Percentiles rank a stretch among this genome's conserved stretches.
phyloP scores from a whole-genome alignment of 768 basidiomycete genomes.

The Panellus pusillus region DNA sequence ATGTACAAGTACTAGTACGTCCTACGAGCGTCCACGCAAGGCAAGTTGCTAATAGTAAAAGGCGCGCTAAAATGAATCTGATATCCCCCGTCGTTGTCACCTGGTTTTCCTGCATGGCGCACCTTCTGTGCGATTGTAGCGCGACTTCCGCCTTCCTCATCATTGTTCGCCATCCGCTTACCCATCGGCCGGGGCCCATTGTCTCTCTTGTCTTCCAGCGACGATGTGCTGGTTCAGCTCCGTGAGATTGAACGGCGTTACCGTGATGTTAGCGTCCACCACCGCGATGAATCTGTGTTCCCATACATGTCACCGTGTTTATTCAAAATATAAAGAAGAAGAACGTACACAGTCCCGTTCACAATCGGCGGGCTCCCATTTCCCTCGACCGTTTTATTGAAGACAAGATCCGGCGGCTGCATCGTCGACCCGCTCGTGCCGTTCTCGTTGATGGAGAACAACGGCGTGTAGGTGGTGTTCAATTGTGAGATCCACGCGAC shows the following conservation, averaged over 20 bases:
- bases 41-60: too few relatives aligned
- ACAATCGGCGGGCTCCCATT: constrained; percentile 39
- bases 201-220: too few relatives aligned
- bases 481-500: constrained; percentile 62
- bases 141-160: too few relatives aligned
- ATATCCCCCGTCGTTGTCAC: too few relatives aligned
- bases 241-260: constrained; percentile 61
- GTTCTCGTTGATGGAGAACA: constrained; percentile 35
- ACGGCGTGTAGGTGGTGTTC: constrained; percentile 57
- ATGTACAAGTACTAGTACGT: too few relatives aligned
- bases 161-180: too few relatives aligned
- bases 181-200: too few relatives aligned
- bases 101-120: too few relatives aligned
- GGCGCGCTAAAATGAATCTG: too few relatives aligned
- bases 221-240: constrained; percentile 53
- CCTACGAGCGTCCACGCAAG: too few relatives aligned
- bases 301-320: too few relatives aligned
- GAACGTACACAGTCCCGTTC: constrained; percentile 50
- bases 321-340: not conserved
- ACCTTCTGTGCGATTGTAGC: too few relatives aligned
- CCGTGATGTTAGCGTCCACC: constrained; percentile 45
- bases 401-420: constrained; percentile 52
- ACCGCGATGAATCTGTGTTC: constrained; percentile 46
- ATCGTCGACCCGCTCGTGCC: constrained; percentile 45
- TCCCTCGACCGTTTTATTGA: constrained; percentile 20